Conservation (phyloP, 805 yeast species). For the Candida tibetensis region DNA sequence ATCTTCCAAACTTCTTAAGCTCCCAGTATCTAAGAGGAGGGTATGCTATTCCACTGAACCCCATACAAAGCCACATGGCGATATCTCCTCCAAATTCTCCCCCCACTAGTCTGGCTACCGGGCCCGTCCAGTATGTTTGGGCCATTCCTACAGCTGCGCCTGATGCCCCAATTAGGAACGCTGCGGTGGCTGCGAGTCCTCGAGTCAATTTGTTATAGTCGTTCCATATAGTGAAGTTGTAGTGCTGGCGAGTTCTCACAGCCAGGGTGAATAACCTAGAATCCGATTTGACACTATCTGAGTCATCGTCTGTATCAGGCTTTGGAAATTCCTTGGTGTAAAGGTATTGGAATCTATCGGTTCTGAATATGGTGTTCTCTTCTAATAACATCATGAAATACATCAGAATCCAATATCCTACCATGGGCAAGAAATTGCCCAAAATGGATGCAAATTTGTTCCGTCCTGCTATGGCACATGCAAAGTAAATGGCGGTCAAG, state of each 20-base stretch:
- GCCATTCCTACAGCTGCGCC: slow-evolving; percentile 89
- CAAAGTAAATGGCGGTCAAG: slow-evolving; percentile 31
- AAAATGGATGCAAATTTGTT: slow-evolving; percentile 32
- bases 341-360: slow-evolving; percentile 33
- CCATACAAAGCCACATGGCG: slow-evolving; percentile 79
- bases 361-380: slow-evolving; percentile 36
- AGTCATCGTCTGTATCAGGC: slow-evolving; percentile 9
- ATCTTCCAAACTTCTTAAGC: slow-evolving; percentile 43
- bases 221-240: slow-evolving; percentile 78
- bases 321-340: slow-evolving; percentile 29
- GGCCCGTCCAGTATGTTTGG: slow-evolving; percentile 81
- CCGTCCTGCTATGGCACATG: slow-evolving; percentile 32
- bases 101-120: slow-evolving; percentile 59
- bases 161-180: slow-evolving; percentile 68
- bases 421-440: slow-evolving; percentile 40
- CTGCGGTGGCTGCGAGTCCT: slow-evolving; percentile 67
- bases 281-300: not conserved
- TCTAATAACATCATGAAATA: slow-evolving; percentile 34
- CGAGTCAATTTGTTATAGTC: slow-evolving; percentile 55
- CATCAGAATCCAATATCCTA: slow-evolving; percentile 41
- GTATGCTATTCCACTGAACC: slow-evolving; percentile 60
- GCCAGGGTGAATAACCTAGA: not conserved
- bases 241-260: slow-evolving; percentile 33
- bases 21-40: slow-evolving; percentile 68
- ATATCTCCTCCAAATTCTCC: slow-evolving; percentile 67